Evolutionary conservation across 495 filamentous ascomycete genomes (phyloP).

Genomic region (Lophiotrema nucula): DNA sequence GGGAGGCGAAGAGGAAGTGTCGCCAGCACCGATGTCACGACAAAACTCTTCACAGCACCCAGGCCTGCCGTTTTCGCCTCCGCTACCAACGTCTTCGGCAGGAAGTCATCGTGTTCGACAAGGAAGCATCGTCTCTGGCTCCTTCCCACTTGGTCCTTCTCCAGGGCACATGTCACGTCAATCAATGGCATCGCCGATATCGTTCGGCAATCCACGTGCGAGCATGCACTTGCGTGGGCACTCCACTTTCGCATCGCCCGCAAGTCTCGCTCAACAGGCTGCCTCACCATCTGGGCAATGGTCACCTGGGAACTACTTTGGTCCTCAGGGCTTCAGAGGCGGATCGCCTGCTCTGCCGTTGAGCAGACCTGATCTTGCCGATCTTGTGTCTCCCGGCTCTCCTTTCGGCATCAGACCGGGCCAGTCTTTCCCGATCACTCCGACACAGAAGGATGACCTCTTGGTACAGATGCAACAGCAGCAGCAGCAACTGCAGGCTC

Average conservation of each 20-base stretch:
- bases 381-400: slow-evolving; percentile 26
- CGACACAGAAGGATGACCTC: slow-evolving; percentile 36
- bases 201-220: slow-evolving; percentile 38
- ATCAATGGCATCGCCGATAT: slow-evolving; percentile 42
- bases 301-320: slow-evolving; percentile 56
- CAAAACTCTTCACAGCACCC: slow-evolving; percentile 65
- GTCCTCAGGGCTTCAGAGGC: slow-evolving; percentile 53
- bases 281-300: slow-evolving; percentile 42
- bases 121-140: slow-evolving; percentile 31
- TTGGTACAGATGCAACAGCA: slow-evolving; percentile 53
- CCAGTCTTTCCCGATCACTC: slow-evolving; percentile 33
- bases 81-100: slow-evolving; percentile 62
- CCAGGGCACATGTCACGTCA: slow-evolving; percentile 32
- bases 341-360: slow-evolving; percentile 53
- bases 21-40: slow-evolving; percentile 52
- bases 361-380: slow-evolving; percentile 29
- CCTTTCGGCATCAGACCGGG: slow-evolving; percentile 32
- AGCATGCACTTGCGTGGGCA: slow-evolving; percentile 43
- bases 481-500: slow-evolving; percentile 59
- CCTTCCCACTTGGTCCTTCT: slow-evolving; percentile 34
- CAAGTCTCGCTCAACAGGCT: slow-evolving; percentile 35
- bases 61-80: slow-evolving; percentile 69
- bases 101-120: slow-evolving; percentile 50
- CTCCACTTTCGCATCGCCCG: slow-evolving; percentile 40
- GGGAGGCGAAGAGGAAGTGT: slow-evolving; percentile 67